These are phyloP conservation scores for Cochlearia excelsa DNA, from an alignment of 345 rosid species.

Conservation along the genomic window DNA sequence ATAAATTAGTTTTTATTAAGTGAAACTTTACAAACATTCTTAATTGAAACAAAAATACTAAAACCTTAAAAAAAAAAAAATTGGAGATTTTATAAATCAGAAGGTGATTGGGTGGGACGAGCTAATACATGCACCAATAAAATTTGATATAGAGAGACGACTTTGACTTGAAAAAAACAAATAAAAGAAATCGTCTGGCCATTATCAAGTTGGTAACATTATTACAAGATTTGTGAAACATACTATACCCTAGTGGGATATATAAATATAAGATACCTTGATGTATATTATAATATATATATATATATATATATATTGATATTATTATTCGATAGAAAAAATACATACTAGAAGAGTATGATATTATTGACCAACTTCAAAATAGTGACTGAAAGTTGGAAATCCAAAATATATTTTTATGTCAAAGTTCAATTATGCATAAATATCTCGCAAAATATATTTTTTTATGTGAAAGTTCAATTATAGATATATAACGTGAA, in stretches of 20 bases:
- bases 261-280: neutral
- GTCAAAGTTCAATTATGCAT: too few relatives aligned
- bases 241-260: slow-evolving; percentile 12
- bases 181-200: neutral
- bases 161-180: slow-evolving; percentile 2
- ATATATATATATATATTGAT: neutral
- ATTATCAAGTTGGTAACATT: slow-evolving; percentile 19
- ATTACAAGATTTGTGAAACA: slow-evolving; percentile 3
- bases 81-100: slow-evolving; percentile 8
- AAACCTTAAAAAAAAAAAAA: neutral
- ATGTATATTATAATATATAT: neutral
- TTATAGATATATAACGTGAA: too few relatives aligned
- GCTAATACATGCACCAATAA: slow-evolving; percentile 20
- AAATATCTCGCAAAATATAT: too few relatives aligned
- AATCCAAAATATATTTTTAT: too few relatives aligned
- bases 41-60: neutral
- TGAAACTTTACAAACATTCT: neutral
- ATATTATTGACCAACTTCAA: too few relatives aligned
- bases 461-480: too few relatives aligned
- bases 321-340: too few relatives aligned
- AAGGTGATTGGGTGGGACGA: slow-evolving; percentile 20
- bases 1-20: neutral
- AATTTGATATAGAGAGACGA: slow-evolving; percentile 5
- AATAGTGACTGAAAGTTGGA: too few relatives aligned
- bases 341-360: too few relatives aligned